Evolutionary conservation across 1,139 yeast species (phyloP).

Genomic region (Magnusiomyces ingens): DNA sequence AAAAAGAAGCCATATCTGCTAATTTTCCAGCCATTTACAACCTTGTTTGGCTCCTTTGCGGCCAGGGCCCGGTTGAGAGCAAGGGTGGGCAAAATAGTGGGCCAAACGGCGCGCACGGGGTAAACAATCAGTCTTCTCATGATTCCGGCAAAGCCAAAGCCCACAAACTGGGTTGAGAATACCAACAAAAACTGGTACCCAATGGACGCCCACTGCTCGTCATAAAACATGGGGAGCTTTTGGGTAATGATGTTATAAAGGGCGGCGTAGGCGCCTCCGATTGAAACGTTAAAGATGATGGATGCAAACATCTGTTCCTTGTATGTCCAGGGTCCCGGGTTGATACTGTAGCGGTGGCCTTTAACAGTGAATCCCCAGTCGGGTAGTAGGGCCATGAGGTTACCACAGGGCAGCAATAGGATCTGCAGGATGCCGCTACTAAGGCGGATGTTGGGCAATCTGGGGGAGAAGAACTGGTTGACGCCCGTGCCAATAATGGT

Average conservation of each 20-base stretch:
- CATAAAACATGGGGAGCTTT: slow-evolving; percentile 33
- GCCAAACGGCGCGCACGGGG: slow-evolving; percentile 48
- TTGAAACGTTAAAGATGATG: slow-evolving; percentile 20
- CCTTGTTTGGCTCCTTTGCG: slow-evolving; percentile 14
- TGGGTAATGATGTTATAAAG: slow-evolving; percentile 38
- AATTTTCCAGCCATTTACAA: slow-evolving; percentile 43
- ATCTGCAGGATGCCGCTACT: slow-evolving; percentile 46
- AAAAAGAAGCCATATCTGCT: slow-evolving; percentile 43
- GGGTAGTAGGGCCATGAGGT: slow-evolving; percentile 37
- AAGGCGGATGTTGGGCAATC: slow-evolving; percentile 45
- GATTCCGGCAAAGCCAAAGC: slow-evolving; percentile 50
- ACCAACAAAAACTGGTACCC: slow-evolving; percentile 40
- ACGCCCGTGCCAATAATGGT: slow-evolving; percentile 49
- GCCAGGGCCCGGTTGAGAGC: slow-evolving; percentile 16
- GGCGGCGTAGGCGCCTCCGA: slow-evolving; percentile 30
- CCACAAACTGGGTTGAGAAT: slow-evolving; percentile 44
- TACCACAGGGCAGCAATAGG: slow-evolving; percentile 50
- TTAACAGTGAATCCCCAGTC: slow-evolving; percentile 39
- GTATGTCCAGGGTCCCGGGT: slow-evolving; percentile 58
- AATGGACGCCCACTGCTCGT: slow-evolving; percentile 35
- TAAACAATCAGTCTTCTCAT: slow-evolving; percentile 46
- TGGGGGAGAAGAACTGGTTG: slow-evolving; percentile 49
- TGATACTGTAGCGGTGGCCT: slow-evolving; percentile 37
- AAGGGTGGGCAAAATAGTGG: slow-evolving; percentile 39
- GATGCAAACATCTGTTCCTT: slow-evolving; percentile 65